A percentile compares a stretch with the other conserved stretches of the same genome.
These are phyloP conservation scores for Mollisiaceae sp. DNA, from an alignment of 2,329 filamentous ascomycete species.

Conservation along the genomic window DNA sequence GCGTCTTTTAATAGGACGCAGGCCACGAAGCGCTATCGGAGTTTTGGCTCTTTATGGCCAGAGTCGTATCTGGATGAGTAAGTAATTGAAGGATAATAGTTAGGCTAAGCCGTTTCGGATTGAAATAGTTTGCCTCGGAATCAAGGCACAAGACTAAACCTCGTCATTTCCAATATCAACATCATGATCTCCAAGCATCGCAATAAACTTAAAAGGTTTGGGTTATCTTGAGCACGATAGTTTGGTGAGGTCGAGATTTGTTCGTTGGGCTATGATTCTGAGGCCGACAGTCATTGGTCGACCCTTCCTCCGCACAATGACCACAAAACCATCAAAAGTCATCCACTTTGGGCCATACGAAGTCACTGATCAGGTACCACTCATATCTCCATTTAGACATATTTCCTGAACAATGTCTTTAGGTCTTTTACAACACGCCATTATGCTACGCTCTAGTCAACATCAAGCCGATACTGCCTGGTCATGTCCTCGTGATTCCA, in stretches of 20 bases:
- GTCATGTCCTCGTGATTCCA: constrained; percentile 91
- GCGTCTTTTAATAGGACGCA: neutral
- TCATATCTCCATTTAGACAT: neutral
- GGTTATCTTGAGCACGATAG: neutral
- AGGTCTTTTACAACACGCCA: constrained; percentile 87
- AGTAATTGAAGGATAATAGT: constrained; percentile 21
- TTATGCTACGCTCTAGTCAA: constrained; percentile 91
- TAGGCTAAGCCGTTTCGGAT: constrained; percentile 15
- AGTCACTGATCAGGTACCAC: constrained; percentile 71
- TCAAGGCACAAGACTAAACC: constrained; percentile 8
- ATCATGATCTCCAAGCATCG: constrained; percentile 14
- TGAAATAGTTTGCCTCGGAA: constrained; percentile 9
- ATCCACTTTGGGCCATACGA: constrained; percentile 78
- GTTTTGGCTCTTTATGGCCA: constrained; percentile 3
- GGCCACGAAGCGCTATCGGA: neutral
- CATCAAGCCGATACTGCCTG: constrained; percentile 90
- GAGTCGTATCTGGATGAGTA: constrained; percentile 19
- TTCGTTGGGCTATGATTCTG: constrained; percentile 28
- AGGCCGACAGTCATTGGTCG: constrained; percentile 14
- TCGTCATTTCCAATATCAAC: constrained; percentile 10
- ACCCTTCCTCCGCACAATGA: constrained; percentile 31
- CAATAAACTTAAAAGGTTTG: neutral
- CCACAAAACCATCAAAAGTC: constrained; percentile 38
- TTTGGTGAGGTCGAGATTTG: neutral
- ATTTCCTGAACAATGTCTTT: constrained; percentile 17